Base-by-base conservation (phyloP, 176 grass and related monocot species). In the Lolium multiflorum region DNA sequence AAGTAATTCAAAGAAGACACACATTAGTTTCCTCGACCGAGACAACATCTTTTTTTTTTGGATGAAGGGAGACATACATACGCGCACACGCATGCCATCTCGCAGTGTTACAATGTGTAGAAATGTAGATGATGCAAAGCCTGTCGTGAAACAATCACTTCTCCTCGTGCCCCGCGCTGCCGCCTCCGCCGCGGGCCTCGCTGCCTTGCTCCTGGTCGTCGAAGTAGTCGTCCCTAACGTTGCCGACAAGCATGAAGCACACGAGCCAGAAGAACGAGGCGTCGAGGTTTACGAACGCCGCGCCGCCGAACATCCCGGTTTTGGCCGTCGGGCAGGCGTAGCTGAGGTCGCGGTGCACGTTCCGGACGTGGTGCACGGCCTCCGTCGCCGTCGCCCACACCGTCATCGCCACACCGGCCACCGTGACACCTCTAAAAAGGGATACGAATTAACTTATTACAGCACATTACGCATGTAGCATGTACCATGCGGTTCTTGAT, bases 241-340 rank as follows among this genome's bases (percentile, higher is more conserved):
- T 98, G 24, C 54, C 7, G 16, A 6, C 46, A 8, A 98, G 85
- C 91, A 98, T 92, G 56, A 85, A 60, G 80, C 71, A 82, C n/a
- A 83, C 37, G 10, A 95, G 39, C 96, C 91, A 98, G 44, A 98
- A 93, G 82, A 98, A 72, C 48, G 78, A 48, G 9, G 88, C 89
- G 80, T 95, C 77, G 5, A 98, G 90, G 64, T 89, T 62, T 24
- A 93, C 76, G 80, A 92, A 95, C 37, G 89, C 91, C 6, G 83
- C 67, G 12, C 89, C 91, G 12, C 89, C 88, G 55, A 95, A 75
- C 24, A 98, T 9, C n/a, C 93, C 92, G 0, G 89, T 95, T 77
- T 90, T 89, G 18, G 86, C 86, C 28, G 86, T 92, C 4, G 85
- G 85, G 75, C 88, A 92, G 1, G 77, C 37, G 18, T 86, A 79